Percentiles rank a stretch among this genome's conserved stretches.
Evolutionary conservation across 768 basidiomycete species (phyloP).

Genomic region (Mycena galericulata): DNA sequence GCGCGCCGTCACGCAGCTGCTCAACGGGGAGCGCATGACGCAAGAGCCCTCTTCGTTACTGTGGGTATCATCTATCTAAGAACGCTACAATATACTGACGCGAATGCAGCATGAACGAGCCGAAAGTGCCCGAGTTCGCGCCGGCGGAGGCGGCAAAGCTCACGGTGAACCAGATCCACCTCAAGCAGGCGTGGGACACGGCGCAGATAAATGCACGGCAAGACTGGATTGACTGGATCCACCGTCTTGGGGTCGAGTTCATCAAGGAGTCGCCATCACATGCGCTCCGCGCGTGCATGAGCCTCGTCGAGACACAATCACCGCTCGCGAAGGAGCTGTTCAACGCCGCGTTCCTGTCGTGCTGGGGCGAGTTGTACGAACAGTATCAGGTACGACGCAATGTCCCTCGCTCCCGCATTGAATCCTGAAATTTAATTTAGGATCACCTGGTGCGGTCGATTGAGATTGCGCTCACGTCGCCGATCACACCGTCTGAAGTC

Average conservation of each 20-base stretch:
- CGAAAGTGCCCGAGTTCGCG: constrained; percentile 75
- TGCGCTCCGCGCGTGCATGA: constrained; percentile 95
- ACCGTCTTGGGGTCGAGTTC: constrained; percentile 90
- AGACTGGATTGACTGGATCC: constrained; percentile 98
- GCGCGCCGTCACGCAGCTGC: constrained; percentile 84
- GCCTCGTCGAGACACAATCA: constrained; percentile 89
- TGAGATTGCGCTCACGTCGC: constrained; percentile 84
- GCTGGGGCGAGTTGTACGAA: constrained; percentile 96
- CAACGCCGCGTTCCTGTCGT: constrained; percentile 98
- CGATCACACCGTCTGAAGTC: constrained; percentile 85
- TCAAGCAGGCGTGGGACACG: constrained; percentile 97
- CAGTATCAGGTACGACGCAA: constrained; percentile 85
- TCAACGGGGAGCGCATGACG: constrained; percentile 92
- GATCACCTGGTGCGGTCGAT: constrained; percentile 95
- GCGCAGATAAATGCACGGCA: constrained; percentile 81
- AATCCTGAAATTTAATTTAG: constrained; percentile 51
- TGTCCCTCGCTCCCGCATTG: not conserved
- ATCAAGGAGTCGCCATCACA: constrained; percentile 99
- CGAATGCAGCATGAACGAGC: constrained; percentile 61
- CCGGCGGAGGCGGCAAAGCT: constrained; percentile 90
- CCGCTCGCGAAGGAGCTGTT: constrained; percentile 95
- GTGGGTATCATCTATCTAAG: constrained; percentile 52
- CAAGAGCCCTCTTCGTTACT: constrained; percentile 82
- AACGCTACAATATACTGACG: constrained; percentile 6
- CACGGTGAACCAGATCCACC: constrained; percentile 95